Base-by-base conservation (phyloP, 257 asterid genomes). In the Scutellaria minor region DNA sequence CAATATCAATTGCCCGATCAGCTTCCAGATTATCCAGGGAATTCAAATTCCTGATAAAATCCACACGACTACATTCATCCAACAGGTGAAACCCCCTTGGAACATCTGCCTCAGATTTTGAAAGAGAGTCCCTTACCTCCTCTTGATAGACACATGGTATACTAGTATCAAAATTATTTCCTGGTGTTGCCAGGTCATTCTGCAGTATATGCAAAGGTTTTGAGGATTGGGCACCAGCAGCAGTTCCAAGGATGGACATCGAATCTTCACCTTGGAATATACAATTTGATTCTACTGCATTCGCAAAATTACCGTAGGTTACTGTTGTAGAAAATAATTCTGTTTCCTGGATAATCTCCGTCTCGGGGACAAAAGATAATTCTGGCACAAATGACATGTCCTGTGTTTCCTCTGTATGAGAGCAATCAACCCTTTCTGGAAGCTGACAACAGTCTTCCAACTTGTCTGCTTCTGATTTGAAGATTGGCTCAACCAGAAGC, bases 21-120 rank as follows among this genome's bases (percentile, higher is more conserved):
- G 79, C 64, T 55, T 70, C 79, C 56, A 62, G 48, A 70, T 60
- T 69, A 64, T 69, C 72, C 13, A 82, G 74, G 63, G 83, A 64
- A 14, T 81, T 73, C 71, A 73, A 76, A 47, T 64, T 74, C 73
- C 79, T 74, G 63, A 31, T 64, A 69, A 84, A 85, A 74, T 83
- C 88, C 50, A 88, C 82, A 55, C 90, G 87, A 78, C 97, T 94
- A 86, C 97, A 91, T 85, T 94, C 99, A 81, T 91, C 99, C 72
- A 91, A 74, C 62, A 77, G 63, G 45, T 84, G 91, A 81, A 75
- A 76, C 37, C 78, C 85, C 73, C 84, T 81, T 2, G 81, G 78
- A 68, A 64, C 79, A 75, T 79, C 83, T 73, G 77, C 85, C 74
- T 66, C 88, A 54, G 78, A 76, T 81, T 70, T 82, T 62, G 80